phyloP scores from a whole-genome alignment of 1,284 basidiomycete species.

The Thecaphora thlaspeos region DNA sequence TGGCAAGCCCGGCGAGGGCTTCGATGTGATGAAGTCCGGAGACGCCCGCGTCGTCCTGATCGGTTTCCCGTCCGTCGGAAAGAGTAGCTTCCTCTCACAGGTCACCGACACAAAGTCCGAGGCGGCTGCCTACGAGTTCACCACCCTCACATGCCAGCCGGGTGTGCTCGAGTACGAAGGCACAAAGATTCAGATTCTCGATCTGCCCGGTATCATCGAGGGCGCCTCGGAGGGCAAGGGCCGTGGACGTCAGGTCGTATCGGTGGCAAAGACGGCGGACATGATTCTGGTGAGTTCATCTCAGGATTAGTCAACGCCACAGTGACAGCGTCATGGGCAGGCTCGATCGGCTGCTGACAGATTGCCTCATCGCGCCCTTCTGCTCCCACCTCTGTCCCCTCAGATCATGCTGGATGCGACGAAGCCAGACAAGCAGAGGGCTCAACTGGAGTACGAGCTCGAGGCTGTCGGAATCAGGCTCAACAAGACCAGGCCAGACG shows the following conservation, averaged over 20 bases:
- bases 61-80: conserved; percentile 72
- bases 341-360: neutral
- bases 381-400: too few species aligned
- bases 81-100: conserved; percentile 89
- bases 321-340: neutral
- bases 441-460: conserved; percentile 83
- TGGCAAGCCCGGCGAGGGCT: conserved; percentile 48
- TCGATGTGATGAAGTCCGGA: conserved; percentile 54
- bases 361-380: too few species aligned
- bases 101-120: conserved; percentile 86
- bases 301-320: neutral
- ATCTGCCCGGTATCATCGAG: conserved; percentile 96
- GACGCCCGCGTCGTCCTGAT: conserved; percentile 74
- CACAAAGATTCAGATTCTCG: conserved; percentile 61
- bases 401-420: conserved; percentile 89
- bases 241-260: conserved; percentile 89
- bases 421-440: conserved; percentile 88
- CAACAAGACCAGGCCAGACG: conserved; percentile 84
- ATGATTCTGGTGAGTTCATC: conserved; percentile 65
- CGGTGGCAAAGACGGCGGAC: conserved; percentile 81
- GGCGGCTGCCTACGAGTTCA: conserved; percentile 92
- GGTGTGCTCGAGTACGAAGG: conserved; percentile 61
- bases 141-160: conserved; percentile 69
- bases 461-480: conserved; percentile 94
- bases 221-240: conserved; percentile 79